Percentiles rank a stretch among this genome's conserved stretches.
phyloP scores from a whole-genome alignment of 2,329 filamentous ascomycete genomes.

The Pestalotiopsis sp. region DNA sequence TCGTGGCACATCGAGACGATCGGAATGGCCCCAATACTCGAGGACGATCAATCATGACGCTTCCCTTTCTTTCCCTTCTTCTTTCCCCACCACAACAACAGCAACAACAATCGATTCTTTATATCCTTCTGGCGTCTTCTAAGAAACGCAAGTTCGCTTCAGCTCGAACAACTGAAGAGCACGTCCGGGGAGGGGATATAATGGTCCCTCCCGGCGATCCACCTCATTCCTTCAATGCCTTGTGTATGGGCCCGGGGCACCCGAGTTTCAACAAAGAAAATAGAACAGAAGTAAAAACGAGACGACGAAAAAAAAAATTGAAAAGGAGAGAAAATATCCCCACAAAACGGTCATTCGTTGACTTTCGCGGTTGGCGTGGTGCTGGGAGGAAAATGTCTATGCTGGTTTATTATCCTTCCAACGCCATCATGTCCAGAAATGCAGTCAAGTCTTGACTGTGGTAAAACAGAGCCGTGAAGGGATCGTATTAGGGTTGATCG shows the following conservation, averaged over 20 bases:
- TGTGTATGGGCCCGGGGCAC: background rate
- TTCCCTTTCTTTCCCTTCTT: background rate
- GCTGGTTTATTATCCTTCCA: constrained; percentile 37
- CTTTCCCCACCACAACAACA: background rate
- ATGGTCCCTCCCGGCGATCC: background rate
- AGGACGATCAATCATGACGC: background rate
- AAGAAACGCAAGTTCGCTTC: background rate
- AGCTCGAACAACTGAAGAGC: background rate
- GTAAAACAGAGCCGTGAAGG: constrained; percentile 26
- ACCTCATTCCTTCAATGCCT: background rate
- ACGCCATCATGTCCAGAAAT: constrained; percentile 32
- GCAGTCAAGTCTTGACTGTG: constrained; percentile 25
- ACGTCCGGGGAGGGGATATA: background rate
- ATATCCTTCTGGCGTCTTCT: background rate
- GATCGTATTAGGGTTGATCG: constrained; percentile 29
- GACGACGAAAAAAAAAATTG: background rate
- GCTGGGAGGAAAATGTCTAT: constrained; percentile 25
- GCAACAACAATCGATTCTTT: constrained; percentile 2
- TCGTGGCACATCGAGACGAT: background rate
- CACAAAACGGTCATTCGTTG: background rate
- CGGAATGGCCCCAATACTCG: background rate
- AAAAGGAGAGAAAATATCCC: background rate
- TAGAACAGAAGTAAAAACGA: background rate
- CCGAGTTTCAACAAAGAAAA: constrained; percentile 15
- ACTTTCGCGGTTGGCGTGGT: background rate